phyloP scores from a whole-genome alignment of 768 basidiomycete genomes.

The Kwoniella pini region DNA sequence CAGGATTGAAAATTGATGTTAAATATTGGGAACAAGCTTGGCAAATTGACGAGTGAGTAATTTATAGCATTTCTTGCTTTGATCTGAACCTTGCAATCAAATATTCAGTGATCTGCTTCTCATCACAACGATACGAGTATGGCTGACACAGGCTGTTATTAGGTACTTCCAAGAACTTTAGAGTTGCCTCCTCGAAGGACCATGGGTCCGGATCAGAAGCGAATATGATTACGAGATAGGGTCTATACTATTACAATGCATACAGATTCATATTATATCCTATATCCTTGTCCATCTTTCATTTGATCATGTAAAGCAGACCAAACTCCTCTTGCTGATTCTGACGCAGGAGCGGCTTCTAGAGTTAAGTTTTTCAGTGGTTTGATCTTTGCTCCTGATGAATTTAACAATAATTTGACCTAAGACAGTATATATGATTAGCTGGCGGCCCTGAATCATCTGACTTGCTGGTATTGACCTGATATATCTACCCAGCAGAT shows the following conservation, averaged over 20 bases:
- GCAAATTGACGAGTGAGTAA: slow-evolving; percentile 78
- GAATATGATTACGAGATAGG: no score
- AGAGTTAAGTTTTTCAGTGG: slow-evolving; percentile 47
- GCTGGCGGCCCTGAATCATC: no score
- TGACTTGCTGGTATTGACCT: no score
- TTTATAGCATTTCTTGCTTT: no score
- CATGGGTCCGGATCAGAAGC: not conserved
- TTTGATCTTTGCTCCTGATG: slow-evolving; percentile 51
- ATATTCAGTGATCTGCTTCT: no score
- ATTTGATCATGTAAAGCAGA: slow-evolving; percentile 39
- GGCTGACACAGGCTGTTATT: not conserved
- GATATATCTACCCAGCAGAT: no score
- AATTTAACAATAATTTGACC: slow-evolving; percentile 47
- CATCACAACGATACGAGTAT: not conserved
- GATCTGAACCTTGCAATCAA: no score
- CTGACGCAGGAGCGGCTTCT: slow-evolving; percentile 49
- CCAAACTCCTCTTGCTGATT: slow-evolving; percentile 52
- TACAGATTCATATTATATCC: slow-evolving; percentile 33
- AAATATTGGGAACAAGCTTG: slow-evolving; percentile 91
- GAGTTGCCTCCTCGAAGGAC: not conserved
- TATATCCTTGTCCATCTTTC: slow-evolving; percentile 37
- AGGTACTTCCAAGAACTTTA: slow-evolving; percentile 19
- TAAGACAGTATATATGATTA: slow-evolving; percentile 13
- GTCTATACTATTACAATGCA: not conserved
- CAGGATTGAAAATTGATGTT: slow-evolving; percentile 70